Evolutionary conservation across 2,329 filamentous ascomycete genomes (phyloP), one percentile per base, ranked within the genome.

Genomic region (Aspergillus fumigatiaffinis): DNA sequence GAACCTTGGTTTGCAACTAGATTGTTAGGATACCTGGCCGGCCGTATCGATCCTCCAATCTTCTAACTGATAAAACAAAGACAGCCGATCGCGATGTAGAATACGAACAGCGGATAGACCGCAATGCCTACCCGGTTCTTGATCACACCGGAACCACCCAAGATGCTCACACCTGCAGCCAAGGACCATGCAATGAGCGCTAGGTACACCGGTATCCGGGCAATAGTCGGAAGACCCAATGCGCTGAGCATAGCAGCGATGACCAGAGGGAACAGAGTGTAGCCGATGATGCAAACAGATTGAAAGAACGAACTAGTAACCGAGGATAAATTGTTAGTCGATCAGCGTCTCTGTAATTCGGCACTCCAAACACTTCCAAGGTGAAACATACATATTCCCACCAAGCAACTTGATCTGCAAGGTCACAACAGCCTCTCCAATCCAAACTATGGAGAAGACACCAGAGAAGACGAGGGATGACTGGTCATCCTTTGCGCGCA

Each of bases 261-360:
- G 66, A 97, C 94, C 53, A 99, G 85, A 1, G 94, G 94, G 78
- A 99, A 99, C 55, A 99, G 85, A 1, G 94, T 99, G 76, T 99
- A 99, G 49, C 94, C 94, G 72, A 99, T 99, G 68, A 99, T 95
- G 75, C 92, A 97, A 65, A 99, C 85, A 57, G 92, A 96, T 76
- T 99, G 94, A 70, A 96, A 94, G 75, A 99, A 99, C 20, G 94
- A 97, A 69, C 93, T 97, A 71, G 52, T 68, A n/a, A 28, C 17
- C 28, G 23, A 8, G 41, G 41, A 26, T 5, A 9, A 14, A 14
- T 4, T 6, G 44, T 47, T 47, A 47, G 44, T 47, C 7, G 14
- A 56, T 49, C 3, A 32, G 12, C 4, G 29, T 14, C 29, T 32
- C 12, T 32, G 4, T 35, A 35, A 14, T 6, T 14, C 14, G 5